Evolutionary conservation across 495 filamentous ascomycete genomes (phyloP).

Genomic region (Talaromyces nanjingensis): DNA sequence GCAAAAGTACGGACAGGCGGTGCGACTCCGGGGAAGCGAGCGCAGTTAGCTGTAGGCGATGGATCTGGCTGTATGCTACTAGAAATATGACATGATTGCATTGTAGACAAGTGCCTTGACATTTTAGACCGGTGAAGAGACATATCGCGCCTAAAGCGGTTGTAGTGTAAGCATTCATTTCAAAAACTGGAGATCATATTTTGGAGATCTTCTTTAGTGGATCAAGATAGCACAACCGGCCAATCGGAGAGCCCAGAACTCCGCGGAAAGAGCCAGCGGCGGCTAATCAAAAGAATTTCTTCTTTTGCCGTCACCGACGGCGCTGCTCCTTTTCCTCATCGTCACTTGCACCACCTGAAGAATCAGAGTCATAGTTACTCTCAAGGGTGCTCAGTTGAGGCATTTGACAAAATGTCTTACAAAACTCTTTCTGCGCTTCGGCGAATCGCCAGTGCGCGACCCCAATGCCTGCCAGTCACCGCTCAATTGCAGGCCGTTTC

Average conservation of each 20-base stretch:
- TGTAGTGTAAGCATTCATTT: neutral
- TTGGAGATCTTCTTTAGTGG: neutral
- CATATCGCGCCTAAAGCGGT: neutral
- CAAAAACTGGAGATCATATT: neutral
- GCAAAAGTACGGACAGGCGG: conserved; percentile 97
- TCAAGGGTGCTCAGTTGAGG: neutral
- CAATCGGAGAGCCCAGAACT: conserved; percentile 3
- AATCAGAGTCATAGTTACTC: neutral
- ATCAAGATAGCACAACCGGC: neutral
- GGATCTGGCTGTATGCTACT: conserved; percentile 3
- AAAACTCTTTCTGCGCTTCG: neutral
- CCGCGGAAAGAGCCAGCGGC: conserved; percentile 1
- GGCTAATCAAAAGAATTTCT: neutral
- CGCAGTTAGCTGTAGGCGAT: conserved; percentile 42
- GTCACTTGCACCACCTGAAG: neutral
- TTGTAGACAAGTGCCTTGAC: neutral
- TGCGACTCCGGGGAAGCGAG: conserved; percentile 89
- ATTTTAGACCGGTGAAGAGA: neutral
- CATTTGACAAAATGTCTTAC: neutral
- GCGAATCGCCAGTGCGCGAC: conserved; percentile 1
- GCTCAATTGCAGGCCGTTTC: neutral
- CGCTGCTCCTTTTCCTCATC: neutral
- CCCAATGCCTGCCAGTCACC: neutral
- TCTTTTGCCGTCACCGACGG: neutral
- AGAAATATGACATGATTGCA: neutral